phyloP scores from a whole-genome alignment of 129 eudicot species.

The Glebionis coronaria region DNA sequence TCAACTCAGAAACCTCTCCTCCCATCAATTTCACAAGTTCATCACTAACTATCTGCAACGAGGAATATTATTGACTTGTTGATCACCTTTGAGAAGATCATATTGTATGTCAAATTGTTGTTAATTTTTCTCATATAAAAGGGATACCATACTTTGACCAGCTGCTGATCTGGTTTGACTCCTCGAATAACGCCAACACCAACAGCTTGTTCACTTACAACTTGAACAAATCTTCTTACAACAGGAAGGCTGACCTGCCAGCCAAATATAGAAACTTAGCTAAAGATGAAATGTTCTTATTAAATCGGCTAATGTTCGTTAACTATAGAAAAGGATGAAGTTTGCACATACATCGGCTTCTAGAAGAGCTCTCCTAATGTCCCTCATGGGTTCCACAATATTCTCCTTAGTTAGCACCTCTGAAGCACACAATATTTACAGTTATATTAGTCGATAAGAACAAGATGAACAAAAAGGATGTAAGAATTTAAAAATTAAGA shows the following conservation, averaged over 20 bases:
- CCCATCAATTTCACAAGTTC: constrained; percentile 98
- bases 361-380: constrained; percentile 90
- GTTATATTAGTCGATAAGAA: constrained; percentile 7
- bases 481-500: background rate
- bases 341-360: constrained; percentile 86
- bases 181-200: constrained; percentile 83
- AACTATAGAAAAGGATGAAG: background rate
- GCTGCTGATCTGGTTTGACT: constrained; percentile 92
- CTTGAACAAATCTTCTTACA: constrained; percentile 91
- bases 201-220: constrained; percentile 87
- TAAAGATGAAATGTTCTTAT: background rate
- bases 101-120: background rate
- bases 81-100: background rate
- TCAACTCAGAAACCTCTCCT: constrained; percentile 90
- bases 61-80: background rate
- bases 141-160: constrained; percentile 66
- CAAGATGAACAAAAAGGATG: background rate
- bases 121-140: background rate
- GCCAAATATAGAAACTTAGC: constrained; percentile 11
- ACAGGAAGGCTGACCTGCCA: constrained; percentile 97
- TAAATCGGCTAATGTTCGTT: background rate
- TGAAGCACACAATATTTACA: constrained; percentile 36
- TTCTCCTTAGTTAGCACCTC: constrained; percentile 95
- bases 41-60: constrained; percentile 77
- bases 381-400: constrained; percentile 95